phyloP scores from a whole-genome alignment of 164 flowering plant species.

The Aristolochia californica region DNA sequence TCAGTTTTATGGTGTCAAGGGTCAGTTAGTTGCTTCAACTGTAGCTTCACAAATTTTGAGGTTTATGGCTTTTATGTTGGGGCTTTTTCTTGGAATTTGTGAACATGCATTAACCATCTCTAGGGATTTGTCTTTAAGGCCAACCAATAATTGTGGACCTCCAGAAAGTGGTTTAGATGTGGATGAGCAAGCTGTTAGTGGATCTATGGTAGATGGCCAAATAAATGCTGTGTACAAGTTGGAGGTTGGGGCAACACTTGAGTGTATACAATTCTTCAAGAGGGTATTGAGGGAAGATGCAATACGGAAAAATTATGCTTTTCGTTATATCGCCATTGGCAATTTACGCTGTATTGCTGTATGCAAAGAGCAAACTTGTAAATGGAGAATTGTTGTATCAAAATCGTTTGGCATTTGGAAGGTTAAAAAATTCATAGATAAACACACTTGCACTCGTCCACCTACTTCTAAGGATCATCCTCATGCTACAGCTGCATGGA shows the following conservation, averaged over 20 bases:
- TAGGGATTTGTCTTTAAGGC: no score
- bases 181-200: no score
- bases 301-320: not conserved
- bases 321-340: not conserved
- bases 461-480: not conserved
- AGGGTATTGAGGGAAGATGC: not conserved
- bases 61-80: no score
- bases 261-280: not conserved
- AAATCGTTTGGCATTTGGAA: not conserved
- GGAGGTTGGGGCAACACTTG: not conserved
- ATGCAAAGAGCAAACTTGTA: not conserved
- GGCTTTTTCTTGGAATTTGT: no score
- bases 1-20: no score
- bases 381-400: not conserved
- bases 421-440: not conserved
- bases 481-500: slow-evolving; percentile 1
- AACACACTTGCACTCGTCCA: not conserved
- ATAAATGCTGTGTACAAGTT: not conserved
- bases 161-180: no score
- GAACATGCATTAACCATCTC: no score
- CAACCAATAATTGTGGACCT: no score
- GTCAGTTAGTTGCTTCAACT: no score
- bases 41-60: no score
- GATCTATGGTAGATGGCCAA: no score
- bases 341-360: not conserved